These are phyloP conservation scores for Gelatoporia subvermispora DNA, from an alignment of 768 basidiomycete species.

Conservation along the genomic window DNA sequence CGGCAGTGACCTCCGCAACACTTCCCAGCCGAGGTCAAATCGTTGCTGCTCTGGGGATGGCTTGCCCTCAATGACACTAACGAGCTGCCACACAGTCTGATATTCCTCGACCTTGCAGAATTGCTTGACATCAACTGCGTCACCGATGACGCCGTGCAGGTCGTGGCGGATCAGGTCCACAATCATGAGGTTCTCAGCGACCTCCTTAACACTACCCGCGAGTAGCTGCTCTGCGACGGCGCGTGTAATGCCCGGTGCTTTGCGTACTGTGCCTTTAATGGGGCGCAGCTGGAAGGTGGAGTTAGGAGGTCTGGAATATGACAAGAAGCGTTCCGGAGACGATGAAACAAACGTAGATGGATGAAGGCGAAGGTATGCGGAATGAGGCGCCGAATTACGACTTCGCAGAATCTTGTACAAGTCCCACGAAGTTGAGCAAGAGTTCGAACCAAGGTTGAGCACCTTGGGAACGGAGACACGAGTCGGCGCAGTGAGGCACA, in stretches of 20 bases:
- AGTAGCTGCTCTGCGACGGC: slow-evolving; percentile 61
- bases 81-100: slow-evolving; percentile 92
- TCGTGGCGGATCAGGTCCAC: slow-evolving; percentile 95
- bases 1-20: slow-evolving; percentile 73
- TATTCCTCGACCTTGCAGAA: slow-evolving; percentile 90
- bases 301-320: slow-evolving; percentile 61
- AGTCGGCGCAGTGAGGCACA: slow-evolving; percentile 81
- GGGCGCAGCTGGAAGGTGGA: slow-evolving; percentile 80
- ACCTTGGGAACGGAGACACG: slow-evolving; percentile 43
- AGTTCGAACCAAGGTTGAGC: not conserved
- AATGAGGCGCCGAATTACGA: slow-evolving; percentile 86
- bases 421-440: slow-evolving; percentile 56
- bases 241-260: slow-evolving; percentile 57
- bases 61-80: slow-evolving; percentile 85
- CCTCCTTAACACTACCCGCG: slow-evolving; percentile 74
- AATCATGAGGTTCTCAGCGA: slow-evolving; percentile 97
- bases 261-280: slow-evolving; percentile 89
- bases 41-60: slow-evolving; percentile 34
- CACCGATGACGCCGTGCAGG: slow-evolving; percentile 77
- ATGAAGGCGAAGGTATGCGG: slow-evolving; percentile 72
- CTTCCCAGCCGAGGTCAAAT: slow-evolving; percentile 66
- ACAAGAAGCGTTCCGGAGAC: slow-evolving; percentile 90
- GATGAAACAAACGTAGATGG: slow-evolving; percentile 79
- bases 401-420: slow-evolving; percentile 67
- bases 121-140: slow-evolving; percentile 75